Conservation (phyloP, 2,329 filamentous ascomycete genomes). For the Fusarium phyllophilum region DNA sequence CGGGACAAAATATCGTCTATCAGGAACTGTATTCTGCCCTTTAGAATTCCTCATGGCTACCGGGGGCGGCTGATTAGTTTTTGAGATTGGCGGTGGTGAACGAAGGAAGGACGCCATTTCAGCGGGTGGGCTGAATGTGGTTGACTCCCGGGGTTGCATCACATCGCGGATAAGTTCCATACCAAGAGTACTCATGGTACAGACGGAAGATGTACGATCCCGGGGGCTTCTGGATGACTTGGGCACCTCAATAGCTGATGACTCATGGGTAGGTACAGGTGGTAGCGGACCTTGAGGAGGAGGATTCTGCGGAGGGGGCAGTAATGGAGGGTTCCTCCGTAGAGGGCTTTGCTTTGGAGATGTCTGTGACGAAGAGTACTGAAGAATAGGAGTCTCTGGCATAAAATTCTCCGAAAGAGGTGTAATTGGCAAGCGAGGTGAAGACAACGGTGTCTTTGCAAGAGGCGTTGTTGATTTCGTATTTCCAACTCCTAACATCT, state of each 20-base stretch:
- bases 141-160: conserved; percentile 22
- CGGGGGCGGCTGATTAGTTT: background rate
- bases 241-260: background rate
- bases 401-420: conserved; percentile 1
- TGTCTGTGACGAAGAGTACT: background rate
- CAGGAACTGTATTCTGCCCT: background rate
- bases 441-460: background rate
- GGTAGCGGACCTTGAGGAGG: background rate
- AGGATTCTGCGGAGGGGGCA: background rate
- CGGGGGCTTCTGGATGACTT: background rate
- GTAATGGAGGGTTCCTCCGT: background rate
- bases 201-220: conserved; percentile 12
- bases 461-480: background rate
- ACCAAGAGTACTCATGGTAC: conserved; percentile 40
- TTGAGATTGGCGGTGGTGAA: background rate
- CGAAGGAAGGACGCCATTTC: background rate
- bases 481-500: conserved; percentile 21
- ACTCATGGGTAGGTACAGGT: background rate
- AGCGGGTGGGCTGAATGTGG: conserved; percentile 4
- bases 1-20: conserved; percentile 37
- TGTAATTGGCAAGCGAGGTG: background rate
- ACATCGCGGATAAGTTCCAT: conserved; percentile 36
- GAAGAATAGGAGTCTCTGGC: background rate
- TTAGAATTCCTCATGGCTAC: background rate
- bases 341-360: background rate